Base-by-base conservation (phyloP, 495 filamentous ascomycete species). In the Patellaria atrata region DNA sequence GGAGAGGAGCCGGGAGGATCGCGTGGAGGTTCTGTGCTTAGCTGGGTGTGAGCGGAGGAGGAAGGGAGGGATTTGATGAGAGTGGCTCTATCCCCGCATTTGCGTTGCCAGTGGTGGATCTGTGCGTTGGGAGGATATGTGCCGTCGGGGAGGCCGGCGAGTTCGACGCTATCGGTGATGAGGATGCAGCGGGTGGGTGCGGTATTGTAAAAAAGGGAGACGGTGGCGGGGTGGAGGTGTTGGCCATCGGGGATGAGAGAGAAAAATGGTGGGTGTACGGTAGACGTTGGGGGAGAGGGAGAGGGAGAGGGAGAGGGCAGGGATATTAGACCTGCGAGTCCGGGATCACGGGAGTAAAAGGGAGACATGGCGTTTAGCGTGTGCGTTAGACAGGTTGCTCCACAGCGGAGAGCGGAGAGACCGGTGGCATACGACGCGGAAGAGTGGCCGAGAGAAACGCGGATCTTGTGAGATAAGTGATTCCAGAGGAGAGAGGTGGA, bases 161-260 rank as follows among this genome's bases (percentile, higher is more conserved):
- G 55, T 30, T 69, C 64, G 56, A 75, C 71, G 12, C 62, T 63
- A 51, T 78, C 74, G 5, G 72, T 77, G 8, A 75, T 65, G 6
- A 79, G 57, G 36, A 78, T 64, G 31, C 66, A 59, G 9, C 65
- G 64, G 2, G 56, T 48, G 4, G 70, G 71, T 29, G 70, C 61
- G 19, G 69, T 56, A 33, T 67, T 65, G 54, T 73, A 71, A 0
- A 73, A 68, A 37, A 77, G 64, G 26, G 67, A 65, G 33, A 73
- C 63, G 5, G 72, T 64, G 3, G 64, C 58, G 3, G 72, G 72
- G 45, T 77, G 72, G 6, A 78, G 51, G 41, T 78, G 73, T 25
- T 75, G 67, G 5, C 68, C 71, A 43, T 76, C 75, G 2, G 73
- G 60, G 28, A 78, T 77, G 4, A 77, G 48, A 7, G 68, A 67